Evolutionary conservation across 345 rosid species (phyloP), one percentile per base, ranked within the genome.

Genomic region (Microthlaspi erraticum): DNA sequence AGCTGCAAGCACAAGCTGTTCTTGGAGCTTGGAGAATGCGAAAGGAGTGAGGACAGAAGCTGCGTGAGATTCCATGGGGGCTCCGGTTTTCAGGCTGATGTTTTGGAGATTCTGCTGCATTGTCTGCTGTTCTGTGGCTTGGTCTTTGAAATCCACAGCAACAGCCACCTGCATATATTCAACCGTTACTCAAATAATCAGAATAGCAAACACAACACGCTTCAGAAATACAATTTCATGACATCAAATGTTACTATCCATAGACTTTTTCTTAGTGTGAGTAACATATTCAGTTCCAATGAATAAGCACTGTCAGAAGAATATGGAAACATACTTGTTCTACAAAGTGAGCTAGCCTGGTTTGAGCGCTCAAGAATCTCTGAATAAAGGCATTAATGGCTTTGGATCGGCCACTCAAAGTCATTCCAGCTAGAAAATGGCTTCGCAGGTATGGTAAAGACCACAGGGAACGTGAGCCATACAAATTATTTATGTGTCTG

Each of bases 61-160:
- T 5, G 97, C 96, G 68, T 93, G 92, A 17, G 96, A 86, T 79
- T 93, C 96, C 98, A 93, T 93, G 5, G 98, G 97, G 5, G 96
- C 96, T 0, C 98, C 98, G 0, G 98, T 90, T 74, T 93, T 90
- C 45, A 90, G 79, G 82, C 83, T 80, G 62, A 90, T 88, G 65
- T 93, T 93, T 72, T 90, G 97, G 46, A 93, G 87, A 78, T 90
- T 93, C 76, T 87, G 96, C 78, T 90, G 98, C 98, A 93, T 93
- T 29, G 89, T 88, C 72, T 90, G 97, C 78, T 91, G 98, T 80
- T 93, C 98, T 31, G 91, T 92, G 6, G 92, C 88, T 77, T 91
- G 98, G 80, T 93, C 98, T 88, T 88, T 90, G 59, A 93, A 90
- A 82, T 91, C 97, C 49, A 88, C 88, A 0, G 87, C 88, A 66